These are phyloP conservation scores for Russula brevipes DNA, from an alignment of 768 basidiomycete genomes.

Conservation along the genomic window DNA sequence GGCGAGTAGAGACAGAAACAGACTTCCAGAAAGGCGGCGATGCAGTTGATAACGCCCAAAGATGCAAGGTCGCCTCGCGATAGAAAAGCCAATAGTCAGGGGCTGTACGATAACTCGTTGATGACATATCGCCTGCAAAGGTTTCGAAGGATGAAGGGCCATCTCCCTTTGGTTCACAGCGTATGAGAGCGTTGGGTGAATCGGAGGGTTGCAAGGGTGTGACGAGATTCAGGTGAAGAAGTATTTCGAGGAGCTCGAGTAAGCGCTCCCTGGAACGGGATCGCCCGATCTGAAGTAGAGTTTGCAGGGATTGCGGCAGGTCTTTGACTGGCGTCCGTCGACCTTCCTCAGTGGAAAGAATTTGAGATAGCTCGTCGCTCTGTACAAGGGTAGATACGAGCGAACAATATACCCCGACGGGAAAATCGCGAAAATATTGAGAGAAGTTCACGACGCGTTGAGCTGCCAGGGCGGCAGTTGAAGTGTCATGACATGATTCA, in stretches of 20 bases:
- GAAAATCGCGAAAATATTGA: constrained; percentile 59
- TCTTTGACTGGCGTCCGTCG: constrained; percentile 46
- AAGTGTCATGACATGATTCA: constrained; percentile 36
- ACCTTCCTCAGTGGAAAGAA: constrained; percentile 47
- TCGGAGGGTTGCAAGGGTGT: constrained; percentile 50
- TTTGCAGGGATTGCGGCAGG: constrained; percentile 47
- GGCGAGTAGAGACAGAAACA: constrained; percentile 37
- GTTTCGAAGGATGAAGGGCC: constrained; percentile 47
- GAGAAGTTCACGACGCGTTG: constrained; percentile 55
- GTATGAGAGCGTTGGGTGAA: constrained; percentile 40
- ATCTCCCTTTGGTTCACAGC: constrained; percentile 40
- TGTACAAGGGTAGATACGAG: constrained; percentile 53
- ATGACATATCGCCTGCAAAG: constrained; percentile 41
- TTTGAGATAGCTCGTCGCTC: constrained; percentile 50
- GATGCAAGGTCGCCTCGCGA: constrained; percentile 48
- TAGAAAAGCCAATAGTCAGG: constrained; percentile 65
- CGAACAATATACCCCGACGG: constrained; percentile 60
- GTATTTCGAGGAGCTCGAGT: constrained; percentile 54
- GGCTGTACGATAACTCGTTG: constrained; percentile 41
- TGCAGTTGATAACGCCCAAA: constrained; percentile 52
- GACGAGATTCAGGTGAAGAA: constrained; percentile 54
- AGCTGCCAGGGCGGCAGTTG: constrained; percentile 46
- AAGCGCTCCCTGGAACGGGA: constrained; percentile 56
- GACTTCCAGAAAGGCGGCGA: constrained; percentile 53
- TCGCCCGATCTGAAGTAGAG: constrained; percentile 52